A percentile compares a stretch with the other conserved stretches of the same genome.
These are phyloP conservation scores for Fomitiporia mediterranea DNA, from an alignment of 1,284 basidiomycete species.

Conservation along the genomic window DNA sequence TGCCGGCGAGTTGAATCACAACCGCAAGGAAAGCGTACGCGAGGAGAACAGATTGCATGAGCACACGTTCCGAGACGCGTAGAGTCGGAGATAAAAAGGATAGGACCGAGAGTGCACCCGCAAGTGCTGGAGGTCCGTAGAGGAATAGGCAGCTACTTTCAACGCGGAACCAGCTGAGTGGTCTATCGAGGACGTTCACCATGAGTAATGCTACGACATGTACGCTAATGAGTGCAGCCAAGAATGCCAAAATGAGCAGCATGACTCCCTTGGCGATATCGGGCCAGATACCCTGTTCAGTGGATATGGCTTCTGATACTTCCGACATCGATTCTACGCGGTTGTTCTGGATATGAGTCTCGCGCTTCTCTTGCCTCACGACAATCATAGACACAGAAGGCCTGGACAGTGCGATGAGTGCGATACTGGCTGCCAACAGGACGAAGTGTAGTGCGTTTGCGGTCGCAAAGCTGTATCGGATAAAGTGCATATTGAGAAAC, in stretches of 20 bases:
- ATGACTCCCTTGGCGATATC: constrained; percentile 39
- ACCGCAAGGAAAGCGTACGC: constrained; percentile 51
- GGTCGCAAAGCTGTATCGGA: constrained; percentile 65
- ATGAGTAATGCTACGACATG: constrained; percentile 77
- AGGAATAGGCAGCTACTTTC: constrained; percentile 69
- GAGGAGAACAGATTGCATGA: constrained; percentile 60
- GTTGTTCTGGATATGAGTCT: neutral
- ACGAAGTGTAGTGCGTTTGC: constrained; percentile 69
- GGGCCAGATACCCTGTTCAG: constrained; percentile 30
- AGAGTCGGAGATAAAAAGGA: constrained; percentile 45
- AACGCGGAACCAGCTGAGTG: constrained; percentile 75
- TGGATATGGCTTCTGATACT: constrained; percentile 30
- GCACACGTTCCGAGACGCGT: constrained; percentile 51
- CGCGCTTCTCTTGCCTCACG: constrained; percentile 3
- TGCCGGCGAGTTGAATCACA: constrained; percentile 50
- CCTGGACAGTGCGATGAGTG: constrained; percentile 37
- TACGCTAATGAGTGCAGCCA: constrained; percentile 58
- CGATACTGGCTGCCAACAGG: constrained; percentile 44
- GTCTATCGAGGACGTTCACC: constrained; percentile 56
- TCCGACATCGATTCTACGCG: constrained; percentile 32
- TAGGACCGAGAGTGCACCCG: constrained; percentile 48
- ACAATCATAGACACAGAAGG: neutral
- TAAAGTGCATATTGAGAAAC: constrained; percentile 62
- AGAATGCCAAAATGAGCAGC: constrained; percentile 44
- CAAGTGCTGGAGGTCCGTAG: constrained; percentile 74